A percentile compares a stretch with the other conserved stretches of the same genome.
Evolutionary conservation across 2,329 filamentous ascomycete species (phyloP).

Genomic region (Cordyceps militaris): DNA sequence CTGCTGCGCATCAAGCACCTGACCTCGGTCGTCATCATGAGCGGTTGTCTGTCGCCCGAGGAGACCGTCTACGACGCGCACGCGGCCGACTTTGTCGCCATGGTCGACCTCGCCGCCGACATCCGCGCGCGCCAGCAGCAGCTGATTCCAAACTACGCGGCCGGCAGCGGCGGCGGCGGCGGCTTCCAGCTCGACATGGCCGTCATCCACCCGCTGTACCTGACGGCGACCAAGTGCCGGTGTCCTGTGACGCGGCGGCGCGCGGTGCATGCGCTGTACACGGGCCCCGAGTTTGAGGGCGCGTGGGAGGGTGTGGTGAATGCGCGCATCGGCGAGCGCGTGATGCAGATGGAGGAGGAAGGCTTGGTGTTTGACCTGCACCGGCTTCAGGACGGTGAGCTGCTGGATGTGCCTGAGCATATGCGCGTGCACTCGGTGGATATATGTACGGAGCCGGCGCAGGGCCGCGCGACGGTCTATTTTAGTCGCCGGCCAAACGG

Average conservation of each 20-base stretch:
- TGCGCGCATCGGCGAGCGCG: slow-evolving; percentile 12
- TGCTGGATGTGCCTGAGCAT: slow-evolving; percentile 13
- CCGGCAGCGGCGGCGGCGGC: neutral
- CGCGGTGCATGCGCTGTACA: slow-evolving; percentile 12
- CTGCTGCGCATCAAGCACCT: slow-evolving; percentile 15
- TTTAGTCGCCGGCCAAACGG: slow-evolving; percentile 5
- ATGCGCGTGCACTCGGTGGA: slow-evolving; percentile 11
- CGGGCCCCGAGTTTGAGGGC: slow-evolving; percentile 8
- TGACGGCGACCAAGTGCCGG: slow-evolving; percentile 15
- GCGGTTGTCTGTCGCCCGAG: slow-evolving; percentile 12
- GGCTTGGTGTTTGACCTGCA: slow-evolving; percentile 6
- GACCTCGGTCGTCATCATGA: slow-evolving; percentile 9
- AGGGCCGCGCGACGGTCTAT: slow-evolving; percentile 1
- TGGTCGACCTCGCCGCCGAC: slow-evolving; percentile 12
- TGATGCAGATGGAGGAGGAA: slow-evolving; percentile 15
- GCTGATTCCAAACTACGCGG: neutral
- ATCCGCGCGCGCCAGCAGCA: neutral
- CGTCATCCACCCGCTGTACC: slow-evolving; percentile 15
- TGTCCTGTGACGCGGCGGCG: slow-evolving; percentile 13
- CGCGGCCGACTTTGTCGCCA: slow-evolving; percentile 9
- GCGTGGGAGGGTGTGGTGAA: slow-evolving; percentile 12
- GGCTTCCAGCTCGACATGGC: slow-evolving; percentile 14
- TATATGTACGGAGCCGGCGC: slow-evolving; percentile 8
- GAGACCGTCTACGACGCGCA: slow-evolving; percentile 15
- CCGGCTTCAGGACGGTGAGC: slow-evolving; percentile 14